A percentile compares a stretch with the other conserved stretches of the same genome.
Conservation (phyloP, 805 yeast species). For the Nematodospora valgi region DNA sequence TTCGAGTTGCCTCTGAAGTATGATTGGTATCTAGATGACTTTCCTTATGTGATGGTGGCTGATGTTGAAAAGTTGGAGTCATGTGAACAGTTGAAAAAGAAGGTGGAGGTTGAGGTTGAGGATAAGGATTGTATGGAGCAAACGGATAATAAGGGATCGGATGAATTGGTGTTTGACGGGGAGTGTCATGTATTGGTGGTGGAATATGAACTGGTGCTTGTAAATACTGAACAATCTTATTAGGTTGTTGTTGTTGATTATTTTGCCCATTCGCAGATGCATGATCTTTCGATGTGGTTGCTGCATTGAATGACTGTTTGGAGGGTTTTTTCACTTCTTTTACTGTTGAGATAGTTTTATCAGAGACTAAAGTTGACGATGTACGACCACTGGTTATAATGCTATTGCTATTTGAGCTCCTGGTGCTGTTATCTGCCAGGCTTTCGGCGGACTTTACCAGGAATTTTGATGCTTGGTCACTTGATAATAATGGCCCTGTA, state of each 20-base stretch:
- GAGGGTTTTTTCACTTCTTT: neutral
- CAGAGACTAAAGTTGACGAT: no score
- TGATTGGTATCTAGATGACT: neutral
- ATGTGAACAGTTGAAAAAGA: no score
- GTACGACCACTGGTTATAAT: no score
- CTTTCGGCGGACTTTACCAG: no score
- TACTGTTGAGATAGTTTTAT: neutral
- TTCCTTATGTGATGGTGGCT: conserved; percentile 6
- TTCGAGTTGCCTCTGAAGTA: no score
- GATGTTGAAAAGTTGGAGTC: no score
- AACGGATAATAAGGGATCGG: neutral
- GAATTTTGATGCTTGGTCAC: no score
- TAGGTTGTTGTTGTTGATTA: conserved; percentile 11
- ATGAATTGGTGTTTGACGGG: neutral
- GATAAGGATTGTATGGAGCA: conserved; percentile 4
- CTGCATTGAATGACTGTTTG: neutral
- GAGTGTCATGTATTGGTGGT: neutral
- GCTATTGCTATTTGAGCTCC: no score
- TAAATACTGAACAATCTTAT: no score
- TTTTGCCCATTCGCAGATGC: neutral
- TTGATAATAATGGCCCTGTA: no score
- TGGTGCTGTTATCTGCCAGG: no score
- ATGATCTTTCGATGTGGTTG: neutral
- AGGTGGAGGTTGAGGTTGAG: conserved; percentile 1
- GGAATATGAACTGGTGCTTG: neutral